Evolutionary conservation across 352 stramenopile genomes (phyloP), one percentile per base, ranked within the genome.

Genomic region (Phytopythium ostracodes): DNA sequence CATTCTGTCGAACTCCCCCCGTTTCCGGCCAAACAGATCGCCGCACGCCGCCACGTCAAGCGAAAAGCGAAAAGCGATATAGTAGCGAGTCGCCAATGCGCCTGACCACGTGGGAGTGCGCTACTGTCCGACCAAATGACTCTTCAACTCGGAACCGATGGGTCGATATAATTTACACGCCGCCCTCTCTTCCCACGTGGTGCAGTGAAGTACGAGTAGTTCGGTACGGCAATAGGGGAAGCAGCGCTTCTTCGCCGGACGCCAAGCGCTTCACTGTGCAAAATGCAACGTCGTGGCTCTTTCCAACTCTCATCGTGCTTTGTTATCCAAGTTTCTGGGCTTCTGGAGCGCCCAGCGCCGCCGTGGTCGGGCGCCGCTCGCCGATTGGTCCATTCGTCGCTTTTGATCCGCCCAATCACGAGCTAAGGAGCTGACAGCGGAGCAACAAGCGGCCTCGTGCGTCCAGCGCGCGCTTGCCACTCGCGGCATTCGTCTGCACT

Each of bases 261-360:
- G 38, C 38, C 38, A 44, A 18, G 38, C 15, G 5, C 29, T 7
- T 33, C 7, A 7, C 29, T 33, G 29, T 33, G n/a, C 31, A 38
- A 15, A 14, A 1, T 38, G 33, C 33, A 38, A 38, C 33, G 33
- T 10, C 14, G 6, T 14, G 33, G 33, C 33, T 38, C 33, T 10
- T 38, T 14, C 7, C 33, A 1, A 38, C 7, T 38, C 38, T 18
- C 38, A 44, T 44, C 15, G n/a, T n/a, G n/a, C n/a, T n/a, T n/a
- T n/a, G n/a, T n/a, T n/a, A 44, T n/a, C 42, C 17, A 49, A 49
- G 20, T 49, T 49, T 49, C 42, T 49, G 42, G 17, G 42, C 42
- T 25, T 49, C 20, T 49, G 4, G 42, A 3, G 42, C 42, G 17
- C 42, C 20, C 17, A 25, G 9, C 1, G 17, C 18, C 42, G 42